Percentiles rank a stretch among this genome's conserved stretches.
Evolutionary conservation across 73 alveolate genomes (phyloP).

Genomic region (Paramecium sonneborni): DNA sequence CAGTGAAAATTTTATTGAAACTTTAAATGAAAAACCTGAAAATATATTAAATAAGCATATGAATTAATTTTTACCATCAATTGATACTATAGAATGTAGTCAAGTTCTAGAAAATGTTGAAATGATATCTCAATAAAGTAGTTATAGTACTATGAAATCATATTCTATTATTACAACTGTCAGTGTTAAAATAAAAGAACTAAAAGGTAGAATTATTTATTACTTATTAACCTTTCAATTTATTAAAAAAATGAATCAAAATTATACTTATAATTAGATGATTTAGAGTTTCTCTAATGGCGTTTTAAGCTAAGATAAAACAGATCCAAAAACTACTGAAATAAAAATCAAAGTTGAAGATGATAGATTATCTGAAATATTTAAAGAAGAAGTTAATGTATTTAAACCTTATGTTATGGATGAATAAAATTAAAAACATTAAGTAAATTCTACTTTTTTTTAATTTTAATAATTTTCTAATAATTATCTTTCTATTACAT

Average conservation of each 20-base stretch:
- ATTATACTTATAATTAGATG: neutral
- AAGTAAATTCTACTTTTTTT: neutral
- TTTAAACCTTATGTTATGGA: neutral
- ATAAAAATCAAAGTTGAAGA: neutral
- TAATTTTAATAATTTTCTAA: neutral
- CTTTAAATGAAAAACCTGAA: neutral
- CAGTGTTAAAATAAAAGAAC: neutral
- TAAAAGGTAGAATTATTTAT: neutral
- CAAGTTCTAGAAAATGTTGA: neutral
- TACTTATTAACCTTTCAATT: neutral
- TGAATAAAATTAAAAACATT: neutral
- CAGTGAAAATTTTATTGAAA: neutral
- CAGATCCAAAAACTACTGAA: neutral
- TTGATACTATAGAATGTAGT: neutral
- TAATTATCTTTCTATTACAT: neutral
- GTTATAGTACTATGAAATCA: neutral
- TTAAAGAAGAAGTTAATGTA: neutral
- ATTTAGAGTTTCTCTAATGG: neutral
- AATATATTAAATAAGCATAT: neutral
- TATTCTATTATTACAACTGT: neutral
- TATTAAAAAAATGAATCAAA: neutral
- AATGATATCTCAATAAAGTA: neutral
- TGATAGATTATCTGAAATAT: neutral
- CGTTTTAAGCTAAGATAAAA: neutral
- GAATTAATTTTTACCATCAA: neutral